A percentile compares a stretch with the other conserved stretches of the same genome.
Evolutionary conservation across 768 basidiomycete species (phyloP).

Genomic region (Russula vinacea): DNA sequence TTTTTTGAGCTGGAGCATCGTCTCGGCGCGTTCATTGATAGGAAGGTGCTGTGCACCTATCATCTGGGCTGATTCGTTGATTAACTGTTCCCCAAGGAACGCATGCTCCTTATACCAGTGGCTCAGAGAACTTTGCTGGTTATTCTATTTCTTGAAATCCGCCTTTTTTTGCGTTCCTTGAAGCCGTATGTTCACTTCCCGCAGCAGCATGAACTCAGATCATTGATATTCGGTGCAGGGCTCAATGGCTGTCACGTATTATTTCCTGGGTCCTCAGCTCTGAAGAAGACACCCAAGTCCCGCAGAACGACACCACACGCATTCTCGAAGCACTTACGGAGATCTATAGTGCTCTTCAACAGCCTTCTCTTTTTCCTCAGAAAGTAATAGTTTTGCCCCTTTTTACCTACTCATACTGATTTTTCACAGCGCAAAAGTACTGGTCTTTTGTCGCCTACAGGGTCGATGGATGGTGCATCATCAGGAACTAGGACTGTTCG

Average conservation of each 20-base stretch:
- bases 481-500: constrained; percentile 15
- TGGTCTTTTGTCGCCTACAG: constrained; percentile 2
- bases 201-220: neutral
- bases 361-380: constrained; percentile 15
- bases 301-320: neutral
- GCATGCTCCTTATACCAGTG: constrained; percentile 45
- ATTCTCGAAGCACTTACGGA: constrained; percentile 5
- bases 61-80: neutral
- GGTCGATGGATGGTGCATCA: constrained; percentile 1
- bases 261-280: constrained; percentile 46
- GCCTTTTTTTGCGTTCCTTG: constrained; percentile 59
- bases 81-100: constrained; percentile 47
- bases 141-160: constrained; percentile 59
- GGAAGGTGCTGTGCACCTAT: constrained; percentile 10
- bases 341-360: constrained; percentile 18
- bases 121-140: constrained; percentile 60
- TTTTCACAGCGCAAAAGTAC: constrained; percentile 17
- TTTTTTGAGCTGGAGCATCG: constrained; percentile 28
- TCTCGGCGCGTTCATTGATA: constrained; percentile 22
- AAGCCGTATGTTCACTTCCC: constrained; percentile 48
- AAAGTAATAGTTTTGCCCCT: constrained; percentile 16
- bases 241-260: constrained; percentile 47
- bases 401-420: constrained; percentile 5
- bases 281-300: neutral
- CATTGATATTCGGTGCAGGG: constrained; percentile 35